Conservation (phyloP, 1,139 yeast species). For the Nakaseomyces kungkrabaensis region DNA sequence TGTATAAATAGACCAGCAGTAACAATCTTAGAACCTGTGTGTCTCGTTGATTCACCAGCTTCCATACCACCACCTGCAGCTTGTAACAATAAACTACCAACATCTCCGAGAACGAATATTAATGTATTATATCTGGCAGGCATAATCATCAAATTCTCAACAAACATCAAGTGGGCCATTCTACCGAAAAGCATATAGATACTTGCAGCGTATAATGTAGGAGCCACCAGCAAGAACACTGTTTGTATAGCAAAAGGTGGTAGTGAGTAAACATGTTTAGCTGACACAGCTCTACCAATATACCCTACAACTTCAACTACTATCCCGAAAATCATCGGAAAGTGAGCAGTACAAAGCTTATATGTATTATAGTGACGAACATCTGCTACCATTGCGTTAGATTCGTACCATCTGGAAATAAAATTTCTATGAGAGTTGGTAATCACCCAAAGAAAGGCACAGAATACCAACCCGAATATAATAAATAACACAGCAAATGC, state of each 20-base stretch:
- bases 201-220: conserved; percentile 38
- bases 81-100: conserved; percentile 35
- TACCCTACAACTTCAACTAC: conserved; percentile 32
- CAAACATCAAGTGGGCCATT: conserved; percentile 27
- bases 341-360: conserved; percentile 7
- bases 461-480: conserved; percentile 1
- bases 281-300: conserved; percentile 28
- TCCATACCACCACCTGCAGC: conserved; percentile 38
- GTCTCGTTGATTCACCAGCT: conserved; percentile 14
- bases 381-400: neutral
- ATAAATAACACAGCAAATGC: conserved; percentile 11
- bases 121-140: conserved; percentile 31
- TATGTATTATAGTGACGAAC: neutral
- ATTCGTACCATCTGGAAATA: neutral
- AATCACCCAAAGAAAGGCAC: neutral
- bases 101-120: conserved; percentile 38
- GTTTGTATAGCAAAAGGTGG: conserved; percentile 33
- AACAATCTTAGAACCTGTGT: conserved; percentile 24
- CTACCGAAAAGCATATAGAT: conserved; percentile 38
- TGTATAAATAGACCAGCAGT: conserved; percentile 33
- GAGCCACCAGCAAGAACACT: conserved; percentile 34
- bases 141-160: conserved; percentile 28
- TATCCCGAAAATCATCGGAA: conserved; percentile 29
- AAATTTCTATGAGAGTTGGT: neutral
- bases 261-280: conserved; percentile 15